A percentile compares a stretch with the other conserved stretches of the same genome.
These are phyloP conservation scores for Botryotinia globosa DNA, from an alignment of 2,329 filamentous ascomycete genomes.

Conservation along the genomic window DNA sequence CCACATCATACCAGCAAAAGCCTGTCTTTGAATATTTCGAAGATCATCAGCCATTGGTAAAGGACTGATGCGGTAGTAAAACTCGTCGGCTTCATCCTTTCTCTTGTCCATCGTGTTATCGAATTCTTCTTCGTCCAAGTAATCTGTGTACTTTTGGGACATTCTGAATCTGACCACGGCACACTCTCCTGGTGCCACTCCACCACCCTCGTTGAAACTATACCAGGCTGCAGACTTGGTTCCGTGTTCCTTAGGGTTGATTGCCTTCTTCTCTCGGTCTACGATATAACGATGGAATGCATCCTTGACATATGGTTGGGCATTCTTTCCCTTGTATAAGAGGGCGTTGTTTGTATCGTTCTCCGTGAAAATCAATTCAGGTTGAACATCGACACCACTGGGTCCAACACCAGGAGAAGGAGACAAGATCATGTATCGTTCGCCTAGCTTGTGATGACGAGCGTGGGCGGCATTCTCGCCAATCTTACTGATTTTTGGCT, in stretches of 20 bases:
- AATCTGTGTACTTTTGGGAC: conserved; percentile 70
- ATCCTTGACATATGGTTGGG: conserved; percentile 85
- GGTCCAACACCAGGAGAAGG: conserved; percentile 83
- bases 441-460: conserved; percentile 76
- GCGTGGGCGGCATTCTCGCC: conserved; percentile 69
- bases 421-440: conserved; percentile 79
- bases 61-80: conserved; percentile 90
- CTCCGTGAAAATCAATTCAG: conserved; percentile 85
- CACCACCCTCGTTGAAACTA: conserved; percentile 83
- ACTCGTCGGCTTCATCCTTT: conserved; percentile 89
- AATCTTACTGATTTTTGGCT: conserved; percentile 71
- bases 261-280: conserved; percentile 70
- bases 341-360: conserved; percentile 86
- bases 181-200: conserved; percentile 85
- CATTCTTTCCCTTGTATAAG: conserved; percentile 76
- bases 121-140: conserved; percentile 88
- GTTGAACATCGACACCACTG: conserved; percentile 78
- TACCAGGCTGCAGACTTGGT: conserved; percentile 94
- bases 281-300: conserved; percentile 90
- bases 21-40: conserved; percentile 91
- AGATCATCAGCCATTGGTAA: conserved; percentile 91
- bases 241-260: conserved; percentile 76
- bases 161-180: conserved; percentile 92
- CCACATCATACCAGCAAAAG: conserved; percentile 97
- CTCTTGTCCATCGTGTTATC: conserved; percentile 87